Conservation (phyloP, 78 protist species). For the Paulinella micropora region DNA sequence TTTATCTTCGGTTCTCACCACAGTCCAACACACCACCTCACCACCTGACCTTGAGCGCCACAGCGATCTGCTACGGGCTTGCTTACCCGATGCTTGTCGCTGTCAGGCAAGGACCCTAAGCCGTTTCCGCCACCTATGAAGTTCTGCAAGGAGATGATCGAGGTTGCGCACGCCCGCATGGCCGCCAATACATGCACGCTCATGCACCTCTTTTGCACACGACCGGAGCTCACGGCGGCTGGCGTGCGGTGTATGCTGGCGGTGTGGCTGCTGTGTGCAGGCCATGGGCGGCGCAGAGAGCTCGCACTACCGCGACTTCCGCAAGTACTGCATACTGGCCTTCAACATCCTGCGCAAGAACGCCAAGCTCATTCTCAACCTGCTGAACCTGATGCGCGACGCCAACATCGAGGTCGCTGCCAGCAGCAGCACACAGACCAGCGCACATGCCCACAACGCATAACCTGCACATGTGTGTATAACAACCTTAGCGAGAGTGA, state of each 20-base stretch:
- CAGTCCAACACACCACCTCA: too few relatives aligned
- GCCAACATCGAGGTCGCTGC: constrained; percentile 65
- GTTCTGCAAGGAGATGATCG: constrained; percentile 77
- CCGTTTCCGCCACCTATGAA: constrained; percentile 90
- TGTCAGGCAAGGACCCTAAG: too few relatives aligned
- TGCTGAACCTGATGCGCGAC: constrained; percentile 75
- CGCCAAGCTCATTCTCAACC: constrained; percentile 66
- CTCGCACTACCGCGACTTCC: not conserved
- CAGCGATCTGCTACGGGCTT: too few relatives aligned
- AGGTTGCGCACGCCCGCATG: constrained; percentile 76
- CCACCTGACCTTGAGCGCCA: not conserved
- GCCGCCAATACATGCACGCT: not conserved
- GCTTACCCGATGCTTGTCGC: too few relatives aligned
- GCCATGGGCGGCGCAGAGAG: too few relatives aligned
- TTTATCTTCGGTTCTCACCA: constrained; percentile 67
- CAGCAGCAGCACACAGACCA: too few relatives aligned
- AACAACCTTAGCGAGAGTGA: too few relatives aligned
- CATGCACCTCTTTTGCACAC: not conserved
- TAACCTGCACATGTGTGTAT: not conserved
- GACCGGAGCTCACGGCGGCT: not conserved
- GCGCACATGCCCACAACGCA: too few relatives aligned
- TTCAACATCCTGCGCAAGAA: constrained; percentile 73
- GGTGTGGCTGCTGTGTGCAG: too few relatives aligned
- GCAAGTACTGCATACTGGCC: constrained; percentile 25
- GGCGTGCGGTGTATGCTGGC: not conserved